Percentiles rank a stretch among this genome's conserved stretches.
Evolutionary conservation across 257 asterid species (phyloP).

Genomic region (Catharanthus roseus): DNA sequence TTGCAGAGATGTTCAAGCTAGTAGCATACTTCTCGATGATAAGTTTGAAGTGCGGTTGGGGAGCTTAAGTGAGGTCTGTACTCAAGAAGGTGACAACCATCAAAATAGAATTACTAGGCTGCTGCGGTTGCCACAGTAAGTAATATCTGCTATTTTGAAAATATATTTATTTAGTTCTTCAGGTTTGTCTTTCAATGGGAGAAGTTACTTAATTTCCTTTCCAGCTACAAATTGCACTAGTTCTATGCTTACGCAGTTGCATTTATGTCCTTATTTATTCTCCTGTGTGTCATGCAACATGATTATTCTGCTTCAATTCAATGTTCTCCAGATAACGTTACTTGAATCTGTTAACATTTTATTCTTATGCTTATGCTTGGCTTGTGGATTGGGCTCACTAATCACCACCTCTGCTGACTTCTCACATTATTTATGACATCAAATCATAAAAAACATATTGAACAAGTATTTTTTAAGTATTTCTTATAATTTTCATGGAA

Average conservation of each 20-base stretch:
- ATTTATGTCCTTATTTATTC: not conserved
- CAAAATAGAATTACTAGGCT: constrained; percentile 65
- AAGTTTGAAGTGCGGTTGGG: constrained; percentile 93
- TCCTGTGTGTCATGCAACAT: constrained; percentile 2
- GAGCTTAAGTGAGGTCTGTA: constrained; percentile 79
- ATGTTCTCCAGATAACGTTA: not conserved
- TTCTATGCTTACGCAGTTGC: not conserved
- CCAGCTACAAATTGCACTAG: not conserved
- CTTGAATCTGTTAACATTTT: not conserved
- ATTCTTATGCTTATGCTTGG: not conserved
- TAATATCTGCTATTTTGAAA: constrained; percentile 4
- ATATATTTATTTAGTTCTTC: not conserved
- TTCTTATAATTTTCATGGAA: not conserved
- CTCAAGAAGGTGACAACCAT: constrained; percentile 76
- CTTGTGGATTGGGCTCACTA: not conserved
- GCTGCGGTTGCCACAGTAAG: constrained; percentile 87
- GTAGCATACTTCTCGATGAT: constrained; percentile 95
- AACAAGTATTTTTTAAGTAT: not conserved
- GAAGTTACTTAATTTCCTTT: not conserved
- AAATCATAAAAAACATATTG: not conserved
- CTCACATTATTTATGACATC: not conserved
- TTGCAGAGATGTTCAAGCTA: constrained; percentile 90
- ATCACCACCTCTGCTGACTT: not conserved
- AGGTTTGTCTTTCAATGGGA: not conserved
- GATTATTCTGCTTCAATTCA: not conserved